Conservation (phyloP, 2,329 filamentous ascomycete species). For the Biscogniauxia marginata region DNA sequence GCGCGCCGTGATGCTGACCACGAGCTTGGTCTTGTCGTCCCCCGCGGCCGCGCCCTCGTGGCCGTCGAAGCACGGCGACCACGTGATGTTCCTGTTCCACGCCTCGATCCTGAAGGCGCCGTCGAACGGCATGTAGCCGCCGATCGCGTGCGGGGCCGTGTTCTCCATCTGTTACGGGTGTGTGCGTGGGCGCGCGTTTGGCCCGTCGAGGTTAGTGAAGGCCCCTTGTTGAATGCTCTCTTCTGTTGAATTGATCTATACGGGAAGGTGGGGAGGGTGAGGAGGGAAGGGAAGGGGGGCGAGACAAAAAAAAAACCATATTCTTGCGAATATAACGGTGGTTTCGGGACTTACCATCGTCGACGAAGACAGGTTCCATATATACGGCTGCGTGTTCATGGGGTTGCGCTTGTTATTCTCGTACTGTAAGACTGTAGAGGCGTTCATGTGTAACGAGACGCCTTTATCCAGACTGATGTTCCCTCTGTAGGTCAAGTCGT, state of each 20-base stretch:
- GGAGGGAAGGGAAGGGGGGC: not conserved
- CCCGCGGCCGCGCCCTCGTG: slow-evolving; percentile 16
- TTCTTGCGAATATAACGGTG: not conserved
- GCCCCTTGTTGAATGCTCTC: too few relatives aligned
- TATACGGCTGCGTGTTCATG: slow-evolving; percentile 12
- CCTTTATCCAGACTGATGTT: slow-evolving; percentile 13
- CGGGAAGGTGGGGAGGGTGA: not conserved
- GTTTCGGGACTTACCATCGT: slow-evolving; percentile 14
- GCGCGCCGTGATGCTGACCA: slow-evolving; percentile 7
- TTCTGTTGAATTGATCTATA: too few relatives aligned
- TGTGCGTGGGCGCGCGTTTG: too few relatives aligned
- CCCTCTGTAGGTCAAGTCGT: slow-evolving; percentile 16
- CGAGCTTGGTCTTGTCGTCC: slow-evolving; percentile 18
- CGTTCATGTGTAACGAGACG: slow-evolving; percentile 12
- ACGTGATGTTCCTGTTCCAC: slow-evolving; percentile 7
- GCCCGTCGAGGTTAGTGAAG: too few relatives aligned
- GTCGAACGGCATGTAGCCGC: slow-evolving; percentile 12
- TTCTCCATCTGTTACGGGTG: slow-evolving; percentile 15
- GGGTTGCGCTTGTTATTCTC: slow-evolving; percentile 12
- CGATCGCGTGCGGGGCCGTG: slow-evolving; percentile 7
- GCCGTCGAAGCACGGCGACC: slow-evolving; percentile 21
- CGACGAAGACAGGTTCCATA: slow-evolving; percentile 19
- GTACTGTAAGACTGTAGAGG: slow-evolving; percentile 14
- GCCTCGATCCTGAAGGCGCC: slow-evolving; percentile 10
- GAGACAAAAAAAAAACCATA: not conserved